A percentile compares a stretch with the other conserved stretches of the same genome.
These are phyloP conservation scores for Ophiobolus disseminans DNA, from an alignment of 2,329 filamentous ascomycete species.

Conservation along the genomic window DNA sequence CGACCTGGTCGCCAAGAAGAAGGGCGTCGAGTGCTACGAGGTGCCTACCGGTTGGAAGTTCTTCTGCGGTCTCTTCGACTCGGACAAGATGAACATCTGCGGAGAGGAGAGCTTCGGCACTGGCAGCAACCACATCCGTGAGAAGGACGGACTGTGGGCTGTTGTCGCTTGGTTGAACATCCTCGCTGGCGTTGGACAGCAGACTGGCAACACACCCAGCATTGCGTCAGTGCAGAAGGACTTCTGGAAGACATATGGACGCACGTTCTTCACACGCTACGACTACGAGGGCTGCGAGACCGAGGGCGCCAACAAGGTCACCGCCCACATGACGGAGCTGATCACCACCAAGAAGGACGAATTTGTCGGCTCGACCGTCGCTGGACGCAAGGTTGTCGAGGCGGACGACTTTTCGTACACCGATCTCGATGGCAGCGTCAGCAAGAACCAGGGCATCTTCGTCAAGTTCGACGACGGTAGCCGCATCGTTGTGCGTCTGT, in stretches of 20 bases:
- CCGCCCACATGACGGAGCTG: slow-evolving; percentile 78
- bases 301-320: slow-evolving; percentile 88
- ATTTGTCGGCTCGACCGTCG: slow-evolving; percentile 84
- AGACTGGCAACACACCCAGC: slow-evolving; percentile 81
- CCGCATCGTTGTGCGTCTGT: slow-evolving; percentile 92
- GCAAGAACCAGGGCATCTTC: slow-evolving; percentile 94
- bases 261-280: slow-evolving; percentile 98
- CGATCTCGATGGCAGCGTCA: slow-evolving; percentile 95
- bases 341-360: slow-evolving; percentile 72
- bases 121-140: slow-evolving; percentile 96
- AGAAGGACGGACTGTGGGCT: slow-evolving; percentile 99
- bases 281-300: slow-evolving; percentile 97
- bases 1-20: slow-evolving; percentile 93
- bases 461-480: slow-evolving; percentile 94
- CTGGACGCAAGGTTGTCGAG: slow-evolving; percentile 82
- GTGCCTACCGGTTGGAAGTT: slow-evolving; percentile 99
- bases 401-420: slow-evolving; percentile 98
- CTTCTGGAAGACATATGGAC: slow-evolving; percentile 96
- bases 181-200: slow-evolving; percentile 88
- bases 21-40: slow-evolving; percentile 90
- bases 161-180: slow-evolving; percentile 98
- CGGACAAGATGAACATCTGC: slow-evolving; percentile 99
- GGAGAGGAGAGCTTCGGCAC: slow-evolving; percentile 98
- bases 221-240: slow-evolving; percentile 96
- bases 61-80: slow-evolving; percentile 94